Percentiles rank a stretch among this genome's conserved stretches.
Evolutionary conservation across 345 rosid species (phyloP).

Genomic region (Aegle marmelos): DNA sequence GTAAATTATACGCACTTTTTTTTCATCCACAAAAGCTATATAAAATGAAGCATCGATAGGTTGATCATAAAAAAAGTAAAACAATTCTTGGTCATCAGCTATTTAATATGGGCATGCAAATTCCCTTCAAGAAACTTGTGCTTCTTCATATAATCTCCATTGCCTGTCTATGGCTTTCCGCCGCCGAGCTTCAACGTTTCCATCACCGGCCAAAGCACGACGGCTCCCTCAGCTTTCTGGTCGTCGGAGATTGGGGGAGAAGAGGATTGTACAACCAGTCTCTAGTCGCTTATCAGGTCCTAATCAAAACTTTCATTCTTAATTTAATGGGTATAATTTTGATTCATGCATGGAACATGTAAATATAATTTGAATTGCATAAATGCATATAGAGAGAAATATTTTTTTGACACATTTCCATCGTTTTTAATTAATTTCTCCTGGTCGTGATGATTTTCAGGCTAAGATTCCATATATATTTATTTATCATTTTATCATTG

Average conservation of each 20-base stretch:
- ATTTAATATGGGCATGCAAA: too few species aligned
- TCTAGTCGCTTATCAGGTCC: constrained; percentile 65
- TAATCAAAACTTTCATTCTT: not conserved
- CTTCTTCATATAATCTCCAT: not conserved
- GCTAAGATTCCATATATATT: too few species aligned
- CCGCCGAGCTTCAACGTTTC: constrained; percentile 41
- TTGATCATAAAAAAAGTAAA: too few species aligned
- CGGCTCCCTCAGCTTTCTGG: constrained; percentile 59
- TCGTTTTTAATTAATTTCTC: too few species aligned
- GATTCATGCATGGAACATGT: not conserved
- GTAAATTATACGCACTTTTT: not conserved
- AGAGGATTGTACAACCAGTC: constrained; percentile 64
- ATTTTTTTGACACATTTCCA: too few species aligned
- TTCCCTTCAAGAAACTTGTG: not conserved
- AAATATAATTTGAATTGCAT: not conserved
- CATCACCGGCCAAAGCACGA: constrained; percentile 43
- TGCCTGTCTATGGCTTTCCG: not conserved
- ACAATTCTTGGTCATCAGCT: not conserved
- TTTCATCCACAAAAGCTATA: not conserved
- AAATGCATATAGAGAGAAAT: too few species aligned
- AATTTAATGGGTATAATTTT: not conserved
- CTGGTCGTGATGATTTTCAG: too few species aligned
- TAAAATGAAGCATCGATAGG: too few species aligned
- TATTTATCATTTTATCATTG: too few species aligned
- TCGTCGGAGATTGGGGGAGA: constrained; percentile 86